phyloP scores from a whole-genome alignment of 1,139 yeast species.

The Debaryomycetaceae sp. region DNA sequence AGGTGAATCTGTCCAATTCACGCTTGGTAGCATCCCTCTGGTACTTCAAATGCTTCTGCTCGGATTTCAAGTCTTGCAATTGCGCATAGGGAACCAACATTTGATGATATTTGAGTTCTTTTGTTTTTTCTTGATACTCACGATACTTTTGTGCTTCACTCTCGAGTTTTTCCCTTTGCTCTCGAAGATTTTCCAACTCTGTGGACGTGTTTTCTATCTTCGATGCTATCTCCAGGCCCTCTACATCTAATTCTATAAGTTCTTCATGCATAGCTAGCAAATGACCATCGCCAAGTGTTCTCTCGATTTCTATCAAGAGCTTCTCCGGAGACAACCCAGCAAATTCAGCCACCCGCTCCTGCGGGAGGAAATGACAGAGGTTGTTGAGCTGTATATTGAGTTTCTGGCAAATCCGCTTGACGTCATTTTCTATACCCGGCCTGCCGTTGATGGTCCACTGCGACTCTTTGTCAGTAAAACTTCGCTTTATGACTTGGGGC shows the following conservation, averaged over 20 bases:
- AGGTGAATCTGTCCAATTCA: conserved; percentile 27
- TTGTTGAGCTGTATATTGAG: conserved; percentile 85
- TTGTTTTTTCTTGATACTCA: conserved; percentile 37
- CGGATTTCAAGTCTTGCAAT: conserved; percentile 50
- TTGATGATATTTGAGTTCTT: conserved; percentile 47
- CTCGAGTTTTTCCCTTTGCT: conserved; percentile 31
- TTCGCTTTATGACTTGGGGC: conserved; percentile 33
- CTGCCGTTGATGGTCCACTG: conserved; percentile 59
- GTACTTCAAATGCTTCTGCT: conserved; percentile 36
- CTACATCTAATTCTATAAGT: conserved; percentile 51
- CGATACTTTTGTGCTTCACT: conserved; percentile 37
- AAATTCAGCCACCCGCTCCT: conserved; percentile 91
- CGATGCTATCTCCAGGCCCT: conserved; percentile 23
- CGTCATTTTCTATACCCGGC: conserved; percentile 39
- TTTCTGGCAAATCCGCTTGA: conserved; percentile 43
- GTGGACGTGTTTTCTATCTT: conserved; percentile 28
- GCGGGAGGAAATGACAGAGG: conserved; percentile 91
- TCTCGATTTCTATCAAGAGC: conserved; percentile 70
- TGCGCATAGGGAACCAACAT: conserved; percentile 61
- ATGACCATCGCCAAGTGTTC: conserved; percentile 69
- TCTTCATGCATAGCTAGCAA: conserved; percentile 56
- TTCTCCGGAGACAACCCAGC: conserved; percentile 79
- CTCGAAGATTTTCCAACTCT: conserved; percentile 26
- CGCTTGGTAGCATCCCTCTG: conserved; percentile 40
- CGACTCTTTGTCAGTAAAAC: conserved; percentile 43